Evolutionary conservation across 2,329 filamentous ascomycete genomes (phyloP).

Genomic region (Fusarium chuoi): DNA sequence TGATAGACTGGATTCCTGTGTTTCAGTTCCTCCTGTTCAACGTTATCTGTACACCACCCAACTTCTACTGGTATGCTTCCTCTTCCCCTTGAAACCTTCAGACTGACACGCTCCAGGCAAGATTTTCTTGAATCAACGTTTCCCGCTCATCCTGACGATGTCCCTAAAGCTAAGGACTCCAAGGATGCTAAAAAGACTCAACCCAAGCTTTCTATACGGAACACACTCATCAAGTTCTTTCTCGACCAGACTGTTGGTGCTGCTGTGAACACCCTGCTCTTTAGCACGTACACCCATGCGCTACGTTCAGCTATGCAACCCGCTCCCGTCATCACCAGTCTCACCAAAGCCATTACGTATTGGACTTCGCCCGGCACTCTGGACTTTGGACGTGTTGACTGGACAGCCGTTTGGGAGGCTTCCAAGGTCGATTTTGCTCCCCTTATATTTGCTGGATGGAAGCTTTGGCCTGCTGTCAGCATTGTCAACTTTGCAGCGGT

Average conservation of each 20-base stretch:
- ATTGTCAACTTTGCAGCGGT: constrained; percentile 75
- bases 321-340: constrained; percentile 51
- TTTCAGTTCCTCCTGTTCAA: constrained; percentile 82
- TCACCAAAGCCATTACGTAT: constrained; percentile 49
- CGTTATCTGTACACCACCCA: constrained; percentile 79
- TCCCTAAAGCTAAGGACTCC: constrained; percentile 52
- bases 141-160: constrained; percentile 67
- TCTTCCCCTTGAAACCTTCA: constrained; percentile 25
- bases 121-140: constrained; percentile 78
- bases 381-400: constrained; percentile 59
- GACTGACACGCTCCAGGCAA: constrained; percentile 65
- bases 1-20: constrained; percentile 73
- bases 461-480: constrained; percentile 76
- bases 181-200: constrained; percentile 33
- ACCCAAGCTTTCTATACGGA: constrained; percentile 66
- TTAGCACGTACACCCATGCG: constrained; percentile 68
- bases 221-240: constrained; percentile 73
- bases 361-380: constrained; percentile 54
- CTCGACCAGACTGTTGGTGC: constrained; percentile 77
- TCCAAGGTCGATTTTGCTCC: constrained; percentile 68
- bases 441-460: constrained; percentile 74
- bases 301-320: constrained; percentile 61
- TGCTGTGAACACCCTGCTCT: constrained; percentile 71
- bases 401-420: constrained; percentile 55
- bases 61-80: constrained; percentile 77